These are phyloP conservation scores for Xylaria polymorpha DNA, from an alignment of 2,329 filamentous ascomycete species.

Conservation along the genomic window DNA sequence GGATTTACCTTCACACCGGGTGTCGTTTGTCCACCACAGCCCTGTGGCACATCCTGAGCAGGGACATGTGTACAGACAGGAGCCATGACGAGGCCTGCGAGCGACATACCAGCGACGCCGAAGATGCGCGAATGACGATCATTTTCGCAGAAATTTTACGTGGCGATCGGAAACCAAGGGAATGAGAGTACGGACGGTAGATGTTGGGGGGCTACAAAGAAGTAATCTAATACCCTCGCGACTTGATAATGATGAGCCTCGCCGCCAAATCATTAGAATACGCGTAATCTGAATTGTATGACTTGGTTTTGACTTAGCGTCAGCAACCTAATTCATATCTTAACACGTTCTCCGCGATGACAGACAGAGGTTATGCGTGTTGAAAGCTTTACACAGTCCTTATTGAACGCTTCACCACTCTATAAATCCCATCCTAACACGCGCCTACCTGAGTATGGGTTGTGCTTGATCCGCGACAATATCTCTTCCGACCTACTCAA, in stretches of 20 bases:
- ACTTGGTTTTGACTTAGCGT: not conserved
- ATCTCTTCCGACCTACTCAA: not conserved
- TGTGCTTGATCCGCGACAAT: not conserved
- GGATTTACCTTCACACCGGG: not conserved
- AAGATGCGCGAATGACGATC: conserved; percentile 2
- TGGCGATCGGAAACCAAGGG: not conserved
- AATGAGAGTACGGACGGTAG: not conserved
- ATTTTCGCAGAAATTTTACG: not conserved
- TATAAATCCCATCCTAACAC: not conserved
- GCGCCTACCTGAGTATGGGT: not conserved
- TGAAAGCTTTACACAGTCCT: not conserved
- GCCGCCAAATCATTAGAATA: not conserved
- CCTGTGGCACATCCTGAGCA: not conserved
- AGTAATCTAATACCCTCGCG: conserved; percentile 3
- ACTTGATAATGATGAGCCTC: conserved; percentile 8
- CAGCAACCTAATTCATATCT: not conserved
- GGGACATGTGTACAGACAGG: not conserved
- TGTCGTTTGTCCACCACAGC: not conserved
- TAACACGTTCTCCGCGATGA: not conserved
- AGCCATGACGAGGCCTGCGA: not conserved
- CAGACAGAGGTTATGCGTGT: not conserved
- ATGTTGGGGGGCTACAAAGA: not conserved
- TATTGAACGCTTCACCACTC: not conserved
- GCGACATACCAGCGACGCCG: not conserved
- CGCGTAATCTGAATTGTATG: not conserved